These are phyloP conservation scores for Fabrea salina DNA, from an alignment of 169 alveolate species.

Conservation along the genomic window DNA sequence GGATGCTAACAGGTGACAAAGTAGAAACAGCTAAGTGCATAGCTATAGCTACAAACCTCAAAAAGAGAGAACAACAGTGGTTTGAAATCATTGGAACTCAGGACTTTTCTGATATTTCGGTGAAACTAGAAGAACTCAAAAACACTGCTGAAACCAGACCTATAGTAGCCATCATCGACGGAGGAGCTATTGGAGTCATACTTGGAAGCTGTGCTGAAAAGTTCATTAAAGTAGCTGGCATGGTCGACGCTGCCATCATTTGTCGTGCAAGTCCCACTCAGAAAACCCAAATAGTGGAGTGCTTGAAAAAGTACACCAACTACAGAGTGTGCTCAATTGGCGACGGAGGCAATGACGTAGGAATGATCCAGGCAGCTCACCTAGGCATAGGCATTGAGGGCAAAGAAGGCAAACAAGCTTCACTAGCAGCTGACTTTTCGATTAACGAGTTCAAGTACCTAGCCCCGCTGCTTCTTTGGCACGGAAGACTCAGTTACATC, in stretches of 20 bases:
- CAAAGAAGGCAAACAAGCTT: constrained; percentile 96
- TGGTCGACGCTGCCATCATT: constrained; percentile 92
- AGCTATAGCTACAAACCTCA: constrained; percentile 95
- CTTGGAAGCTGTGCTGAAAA: constrained; percentile 66
- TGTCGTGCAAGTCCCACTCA: constrained; percentile 99
- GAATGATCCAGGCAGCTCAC: constrained; percentile 96
- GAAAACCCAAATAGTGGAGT: constrained; percentile 92
- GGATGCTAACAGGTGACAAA: constrained; percentile 99
- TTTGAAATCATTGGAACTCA: neutral
- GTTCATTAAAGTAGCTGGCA: constrained; percentile 82
- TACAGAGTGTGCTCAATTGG: constrained; percentile 95
- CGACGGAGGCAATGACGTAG: constrained; percentile 99
- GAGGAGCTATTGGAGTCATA: constrained; percentile 70
- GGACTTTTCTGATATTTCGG: neutral
- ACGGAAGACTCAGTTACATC: constrained; percentile 94
- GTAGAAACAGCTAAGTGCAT: constrained; percentile 99
- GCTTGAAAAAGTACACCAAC: constrained; percentile 57
- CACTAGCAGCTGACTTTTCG: constrained; percentile 95
- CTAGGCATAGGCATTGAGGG: constrained; percentile 97
- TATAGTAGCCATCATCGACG: constrained; percentile 86
- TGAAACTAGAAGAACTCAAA: neutral
- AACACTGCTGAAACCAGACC: constrained; percentile 45
- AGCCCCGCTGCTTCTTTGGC: constrained; percentile 92
- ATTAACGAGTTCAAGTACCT: constrained; percentile 91
- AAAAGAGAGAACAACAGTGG: constrained; percentile 55